Base-by-base conservation (phyloP, 768 basidiomycete genomes). In the Pleurotus pulmonarius region DNA sequence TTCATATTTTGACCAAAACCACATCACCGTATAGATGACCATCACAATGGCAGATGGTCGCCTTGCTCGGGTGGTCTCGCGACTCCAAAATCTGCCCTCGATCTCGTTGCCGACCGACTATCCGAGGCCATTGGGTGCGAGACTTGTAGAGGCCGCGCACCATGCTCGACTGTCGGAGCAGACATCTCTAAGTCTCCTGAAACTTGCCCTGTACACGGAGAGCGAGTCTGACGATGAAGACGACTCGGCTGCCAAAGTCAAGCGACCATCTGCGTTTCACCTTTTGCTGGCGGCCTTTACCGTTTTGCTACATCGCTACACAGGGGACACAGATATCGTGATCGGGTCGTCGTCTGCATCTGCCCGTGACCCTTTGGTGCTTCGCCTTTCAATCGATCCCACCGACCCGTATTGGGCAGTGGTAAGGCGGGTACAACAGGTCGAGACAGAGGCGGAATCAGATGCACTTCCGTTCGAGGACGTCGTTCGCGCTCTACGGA, bases 31-130 rank as follows among this genome's bases (percentile, higher is more conserved):
- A 18, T 3, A 8, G 48, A 29, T 53, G 29, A 11, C 9, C 51
- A 53, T 53, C 39, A 20, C 45, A 26, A 78, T 79, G 77, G 70
- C 65, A 39, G 75, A 75, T 64, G 68, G 70, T 55, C 74, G 78
- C 46, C 76, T 90, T 12, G 69, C 73, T 20, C 77, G 87, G 62
- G 85, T 88, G 20, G 63, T 87, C 13, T 70, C 77, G 20, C 77
- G 89, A 61, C 76, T 98, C 18, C 86, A 88, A 67, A 88, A 87
- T 65, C 71, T 95, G 2, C 95, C 97, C 1, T 87, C 90, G 3
- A 87, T 98, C 61, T 92, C 92, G 5, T 75, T 99, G 29, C 96
- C 97, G 0, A 96, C 96, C 0, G 97, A 98, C 71, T 99, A 97
- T 69, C 95, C 96, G 2, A 78, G 95, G 55, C 87, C 91, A 25